Conservation (phyloP, 2,329 filamentous ascomycete species). For the Fusarium graminum region DNA sequence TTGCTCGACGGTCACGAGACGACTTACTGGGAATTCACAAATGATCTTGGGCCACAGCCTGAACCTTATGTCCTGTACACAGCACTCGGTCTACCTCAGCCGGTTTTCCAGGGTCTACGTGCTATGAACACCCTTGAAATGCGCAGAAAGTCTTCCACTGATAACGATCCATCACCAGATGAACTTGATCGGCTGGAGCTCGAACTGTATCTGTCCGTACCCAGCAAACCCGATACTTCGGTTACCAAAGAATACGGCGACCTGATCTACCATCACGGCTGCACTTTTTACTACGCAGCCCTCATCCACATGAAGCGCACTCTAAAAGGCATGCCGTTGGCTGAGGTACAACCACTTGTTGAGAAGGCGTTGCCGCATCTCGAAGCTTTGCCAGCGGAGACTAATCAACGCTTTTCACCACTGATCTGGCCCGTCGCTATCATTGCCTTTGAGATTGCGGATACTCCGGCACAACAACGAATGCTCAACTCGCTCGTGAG, state of each 20-base stretch:
- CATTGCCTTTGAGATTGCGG: slow-evolving; percentile 39
- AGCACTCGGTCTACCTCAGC: slow-evolving; percentile 41
- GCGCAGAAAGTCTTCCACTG: slow-evolving; percentile 23
- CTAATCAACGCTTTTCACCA: slow-evolving; percentile 39
- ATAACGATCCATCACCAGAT: slow-evolving; percentile 12
- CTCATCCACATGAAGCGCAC: slow-evolving; percentile 47
- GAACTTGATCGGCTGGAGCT: slow-evolving; percentile 43
- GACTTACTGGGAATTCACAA: slow-evolving; percentile 39
- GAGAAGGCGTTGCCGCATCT: slow-evolving; percentile 44
- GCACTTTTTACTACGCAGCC: slow-evolving; percentile 44
- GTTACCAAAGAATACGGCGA: slow-evolving; percentile 38
- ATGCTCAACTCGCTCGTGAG: slow-evolving; percentile 37
- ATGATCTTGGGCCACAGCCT: slow-evolving; percentile 41
- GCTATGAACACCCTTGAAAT: slow-evolving; percentile 40
- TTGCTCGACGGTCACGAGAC: slow-evolving; percentile 36
- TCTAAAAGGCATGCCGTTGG: slow-evolving; percentile 38
- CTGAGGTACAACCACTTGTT: slow-evolving; percentile 42
- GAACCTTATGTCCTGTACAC: slow-evolving; percentile 39
- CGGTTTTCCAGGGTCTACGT: slow-evolving; percentile 40
- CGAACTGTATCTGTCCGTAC: slow-evolving; percentile 40
- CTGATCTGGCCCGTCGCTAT: slow-evolving; percentile 48
- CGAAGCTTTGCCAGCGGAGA: slow-evolving; percentile 33
- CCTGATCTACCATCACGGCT: slow-evolving; percentile 45
- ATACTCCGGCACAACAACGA: slow-evolving; percentile 36
- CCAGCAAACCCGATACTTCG: slow-evolving; percentile 28